phyloP scores from a whole-genome alignment of 1,139 yeast genomes.

The Meyerozyma sp. region DNA sequence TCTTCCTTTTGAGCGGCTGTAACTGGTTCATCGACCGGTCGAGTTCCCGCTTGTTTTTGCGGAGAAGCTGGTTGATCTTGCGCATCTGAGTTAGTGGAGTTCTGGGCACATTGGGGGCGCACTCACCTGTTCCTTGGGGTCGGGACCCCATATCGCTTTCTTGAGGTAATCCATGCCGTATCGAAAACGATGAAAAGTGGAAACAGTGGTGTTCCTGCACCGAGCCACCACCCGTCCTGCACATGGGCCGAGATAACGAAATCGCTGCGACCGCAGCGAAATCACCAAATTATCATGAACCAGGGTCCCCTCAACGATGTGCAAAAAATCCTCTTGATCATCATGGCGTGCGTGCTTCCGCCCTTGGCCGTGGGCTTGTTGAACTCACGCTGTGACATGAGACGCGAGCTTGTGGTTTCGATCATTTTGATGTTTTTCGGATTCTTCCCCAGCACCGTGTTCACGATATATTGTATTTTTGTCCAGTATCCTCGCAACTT shows the following conservation, averaged over 20 bases:
- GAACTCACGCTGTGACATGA: slow-evolving; percentile 21
- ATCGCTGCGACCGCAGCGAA: not conserved
- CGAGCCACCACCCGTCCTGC: too few relatives aligned
- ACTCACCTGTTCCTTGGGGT: slow-evolving; percentile 81
- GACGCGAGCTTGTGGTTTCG: slow-evolving; percentile 31
- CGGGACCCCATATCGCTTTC: slow-evolving; percentile 91
- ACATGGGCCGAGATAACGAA: too few relatives aligned
- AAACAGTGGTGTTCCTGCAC: too few relatives aligned
- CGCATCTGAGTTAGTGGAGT: slow-evolving; percentile 49
- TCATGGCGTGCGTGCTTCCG: slow-evolving; percentile 32
- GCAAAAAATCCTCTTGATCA: slow-evolving; percentile 19
- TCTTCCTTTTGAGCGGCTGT: slow-evolving; percentile 59
- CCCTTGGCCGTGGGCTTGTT: slow-evolving; percentile 35
- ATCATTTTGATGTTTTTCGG: slow-evolving; percentile 33
- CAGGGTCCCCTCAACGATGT: slow-evolving; percentile 3
- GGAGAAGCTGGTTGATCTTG: slow-evolving; percentile 72
- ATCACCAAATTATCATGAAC: not conserved
- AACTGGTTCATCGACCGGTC: slow-evolving; percentile 73
- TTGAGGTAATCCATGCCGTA: slow-evolving; percentile 62
- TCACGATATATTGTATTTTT: slow-evolving; percentile 28
- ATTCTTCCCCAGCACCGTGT: slow-evolving; percentile 34
- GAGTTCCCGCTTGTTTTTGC: slow-evolving; percentile 79
- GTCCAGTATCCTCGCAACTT: slow-evolving; percentile 14
- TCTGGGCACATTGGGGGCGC: not conserved
- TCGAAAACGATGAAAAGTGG: too few relatives aligned